These are phyloP conservation scores for Xylaria flabelliformis DNA, from an alignment of 495 filamentous ascomycete genomes.

Conservation along the genomic window DNA sequence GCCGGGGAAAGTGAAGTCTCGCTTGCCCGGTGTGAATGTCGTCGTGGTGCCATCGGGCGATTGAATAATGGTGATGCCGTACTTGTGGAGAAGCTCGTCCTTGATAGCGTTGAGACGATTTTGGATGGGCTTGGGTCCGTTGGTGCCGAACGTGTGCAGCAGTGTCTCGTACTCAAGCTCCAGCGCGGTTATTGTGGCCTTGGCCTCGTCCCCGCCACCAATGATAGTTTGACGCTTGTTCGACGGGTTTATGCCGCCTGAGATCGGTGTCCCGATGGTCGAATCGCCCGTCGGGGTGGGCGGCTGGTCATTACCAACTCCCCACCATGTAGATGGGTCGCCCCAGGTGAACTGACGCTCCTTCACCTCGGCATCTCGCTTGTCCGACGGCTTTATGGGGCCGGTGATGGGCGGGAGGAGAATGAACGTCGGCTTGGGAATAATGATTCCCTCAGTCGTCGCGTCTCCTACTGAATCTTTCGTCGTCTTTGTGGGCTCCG, in stretches of 20 bases:
- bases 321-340: conserved; percentile 31
- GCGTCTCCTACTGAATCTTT: conserved; percentile 27
- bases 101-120: conserved; percentile 39
- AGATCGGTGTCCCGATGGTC: conserved; percentile 22
- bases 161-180: conserved; percentile 39
- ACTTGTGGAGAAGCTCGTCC: conserved; percentile 44
- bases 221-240: conserved; percentile 34
- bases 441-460: conserved; percentile 21
- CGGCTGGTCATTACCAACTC: conserved; percentile 25
- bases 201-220: conserved; percentile 31
- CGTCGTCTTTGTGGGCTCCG: conserved; percentile 35
- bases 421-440: conserved; percentile 35
- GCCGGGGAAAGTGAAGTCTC: conserved; percentile 33
- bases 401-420: conserved; percentile 51
- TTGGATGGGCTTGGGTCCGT: conserved; percentile 35
- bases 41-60: conserved; percentile 46
- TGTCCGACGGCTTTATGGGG: conserved; percentile 72
- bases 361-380: conserved; percentile 57
- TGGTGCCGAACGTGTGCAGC: conserved; percentile 33
- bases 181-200: conserved; percentile 36
- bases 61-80: conserved; percentile 47
- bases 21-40: conserved; percentile 47
- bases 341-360: conserved; percentile 39
- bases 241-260: conserved; percentile 28
- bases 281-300: conserved; percentile 24